These are phyloP conservation scores for Penicillium maclennaniae DNA, from an alignment of 495 filamentous ascomycete species.

Conservation along the genomic window DNA sequence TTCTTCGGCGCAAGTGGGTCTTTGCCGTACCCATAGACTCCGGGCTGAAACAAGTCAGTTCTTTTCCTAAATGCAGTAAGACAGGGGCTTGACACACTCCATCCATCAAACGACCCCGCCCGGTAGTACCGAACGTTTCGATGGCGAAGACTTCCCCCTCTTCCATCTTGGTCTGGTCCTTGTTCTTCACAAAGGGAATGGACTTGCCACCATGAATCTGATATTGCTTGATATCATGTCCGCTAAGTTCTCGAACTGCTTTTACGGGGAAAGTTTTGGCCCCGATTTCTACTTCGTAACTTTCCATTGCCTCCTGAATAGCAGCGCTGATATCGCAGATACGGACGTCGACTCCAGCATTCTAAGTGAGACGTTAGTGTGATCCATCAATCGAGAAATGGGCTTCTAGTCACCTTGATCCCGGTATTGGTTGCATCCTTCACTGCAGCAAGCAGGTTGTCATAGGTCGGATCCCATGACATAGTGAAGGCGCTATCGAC, in stretches of 20 bases:
- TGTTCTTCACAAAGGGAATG: slow-evolving; percentile 58
- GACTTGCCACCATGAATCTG: slow-evolving; percentile 59
- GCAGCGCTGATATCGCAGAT: slow-evolving; percentile 58
- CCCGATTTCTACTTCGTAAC: slow-evolving; percentile 58
- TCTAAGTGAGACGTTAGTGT: slow-evolving; percentile 21
- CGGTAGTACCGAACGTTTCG: slow-evolving; percentile 62
- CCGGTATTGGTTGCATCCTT: slow-evolving; percentile 86
- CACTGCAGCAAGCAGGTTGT: slow-evolving; percentile 75
- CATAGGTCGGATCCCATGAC: slow-evolving; percentile 80
- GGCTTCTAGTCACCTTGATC: slow-evolving; percentile 45
- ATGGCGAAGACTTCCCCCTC: slow-evolving; percentile 63
- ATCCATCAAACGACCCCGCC: slow-evolving; percentile 44
- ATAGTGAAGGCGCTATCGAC: slow-evolving; percentile 93
- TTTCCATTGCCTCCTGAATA: slow-evolving; percentile 66
- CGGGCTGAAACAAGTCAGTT: slow-evolving; percentile 25
- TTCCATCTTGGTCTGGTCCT: slow-evolving; percentile 61
- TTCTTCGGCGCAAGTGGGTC: slow-evolving; percentile 45
- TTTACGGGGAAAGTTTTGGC: slow-evolving; percentile 57
- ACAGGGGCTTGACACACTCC: slow-evolving; percentile 30
- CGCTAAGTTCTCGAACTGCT: slow-evolving; percentile 52
- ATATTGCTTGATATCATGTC: slow-evolving; percentile 58
- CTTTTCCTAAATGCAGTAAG: not conserved
- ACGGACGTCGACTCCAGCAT: slow-evolving; percentile 59
- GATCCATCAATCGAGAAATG: not conserved
- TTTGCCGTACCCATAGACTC: slow-evolving; percentile 50